Base-by-base conservation (phyloP, 1,139 yeast species). In the Saccharomyces hybrid region DNA sequence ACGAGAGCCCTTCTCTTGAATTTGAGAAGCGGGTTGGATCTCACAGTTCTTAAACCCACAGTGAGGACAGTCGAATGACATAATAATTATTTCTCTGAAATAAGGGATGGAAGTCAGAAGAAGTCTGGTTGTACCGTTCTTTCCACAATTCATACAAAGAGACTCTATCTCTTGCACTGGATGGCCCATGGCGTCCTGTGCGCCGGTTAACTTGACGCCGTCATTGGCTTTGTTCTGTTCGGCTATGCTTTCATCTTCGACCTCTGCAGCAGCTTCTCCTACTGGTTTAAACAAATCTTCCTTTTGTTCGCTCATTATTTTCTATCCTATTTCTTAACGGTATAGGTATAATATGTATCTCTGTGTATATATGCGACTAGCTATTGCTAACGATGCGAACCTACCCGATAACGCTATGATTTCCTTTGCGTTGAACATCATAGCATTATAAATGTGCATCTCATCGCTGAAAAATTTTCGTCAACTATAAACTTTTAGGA, bases 11-110 rank as follows among this genome's bases (percentile, higher is more conserved):
- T 88, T 88, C 66, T 87, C 95, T 61, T 91, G 95, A 55, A 88
- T 86, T 57, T 80, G 81, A 6, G 95, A 86, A 11, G 99, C 99
- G 23, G 97, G 87, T 75, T 95, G 99, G 62, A 95, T 82, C 73
- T 95, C 99, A 50, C 90, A 82, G 75, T 90, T 93, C 70, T 86
- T 87, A 68, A 89, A 82, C 1, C 89, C 88, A 76, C 99, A 95
- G 71, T 91, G 97, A 46, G 95, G 93, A 73, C 99, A 95, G 61
- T 84, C 88, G 71, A 95, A 95, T 1, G 98, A 91, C 96, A 93
- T 93, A 58, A 95, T 72, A 55, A 95, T 88, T 57, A 95, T 83
- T 71, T 95, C 98, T 62, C 93, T 78, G 75, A 95, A 95, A 66
- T 77, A 90, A 11, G 99, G 99, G 63, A 95, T 95, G 57, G 83